A percentile compares a stretch with the other conserved stretches of the same genome.
phyloP scores from a whole-genome alignment of 73 alveolate species.

The Tetrahymena elliotti region DNA sequence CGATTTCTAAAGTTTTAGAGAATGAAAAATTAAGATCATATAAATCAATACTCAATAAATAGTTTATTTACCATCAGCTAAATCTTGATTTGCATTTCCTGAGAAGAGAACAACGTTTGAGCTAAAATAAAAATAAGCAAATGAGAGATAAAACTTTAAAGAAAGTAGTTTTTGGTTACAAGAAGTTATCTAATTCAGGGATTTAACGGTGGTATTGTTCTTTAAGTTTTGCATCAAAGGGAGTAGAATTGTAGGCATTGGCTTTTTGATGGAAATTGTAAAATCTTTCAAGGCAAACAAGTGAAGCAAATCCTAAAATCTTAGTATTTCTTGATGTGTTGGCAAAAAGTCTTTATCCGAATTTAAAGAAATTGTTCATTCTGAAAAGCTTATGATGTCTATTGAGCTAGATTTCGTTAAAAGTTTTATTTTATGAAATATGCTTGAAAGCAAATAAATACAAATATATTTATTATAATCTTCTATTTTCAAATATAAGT shows the following conservation, averaged over 20 bases:
- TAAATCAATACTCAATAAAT: not conserved
- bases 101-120: conserved; percentile 18
- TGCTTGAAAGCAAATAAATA: not conserved
- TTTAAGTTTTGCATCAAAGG: conserved; percentile 12
- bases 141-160: not conserved
- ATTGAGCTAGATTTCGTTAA: not conserved
- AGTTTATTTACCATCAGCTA: conserved; percentile 3
- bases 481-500: not conserved
- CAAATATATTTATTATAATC: not conserved
- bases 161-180: not conserved
- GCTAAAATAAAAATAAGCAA: not conserved
- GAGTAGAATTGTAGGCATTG: not conserved
- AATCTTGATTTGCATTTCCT: conserved; percentile 21
- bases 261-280: not conserved
- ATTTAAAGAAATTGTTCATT: not conserved
- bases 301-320: not conserved
- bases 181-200: conserved; percentile 23
- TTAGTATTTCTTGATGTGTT: not conserved
- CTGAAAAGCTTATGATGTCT: not conserved
- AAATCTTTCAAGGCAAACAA: not conserved
- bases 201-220: conserved; percentile 20
- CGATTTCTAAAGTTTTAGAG: conserved; percentile 9
- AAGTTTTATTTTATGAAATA: not conserved
- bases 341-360: not conserved
- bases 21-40: not conserved